Base-by-base conservation (phyloP, 352 stramenopile species). In the Pythium periplocum region DNA sequence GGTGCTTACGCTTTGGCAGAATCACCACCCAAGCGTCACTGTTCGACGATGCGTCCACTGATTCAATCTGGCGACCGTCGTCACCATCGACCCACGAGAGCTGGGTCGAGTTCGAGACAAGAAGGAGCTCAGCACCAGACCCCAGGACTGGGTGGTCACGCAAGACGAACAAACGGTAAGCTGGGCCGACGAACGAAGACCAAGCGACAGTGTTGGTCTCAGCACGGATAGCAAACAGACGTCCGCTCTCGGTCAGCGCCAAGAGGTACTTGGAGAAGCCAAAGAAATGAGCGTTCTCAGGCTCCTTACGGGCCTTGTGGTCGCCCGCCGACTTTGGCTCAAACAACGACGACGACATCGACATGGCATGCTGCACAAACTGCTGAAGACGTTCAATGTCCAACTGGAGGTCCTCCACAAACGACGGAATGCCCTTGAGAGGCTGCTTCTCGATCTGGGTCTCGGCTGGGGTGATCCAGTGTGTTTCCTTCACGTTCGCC, bases 251-350 rank as follows among this genome's bases (percentile, higher is more conserved):
- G 9, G 81, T 93, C 12, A 87, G 59, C 30, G 75, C 62, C 42
- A 93, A 62, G 33, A 90, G 82, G 50, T 84, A 85, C 77, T 93
- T 93, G 34, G 83, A 89, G 52, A 92, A 91, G 3, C 81, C 81
- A 45, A 93, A 91, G 38, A 90, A 73, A 44, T 90, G 83, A 6
- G 83, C 73, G 48, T 90, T 90, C 2, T 51, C 62, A 8, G 75
- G 75, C 45, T 86, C 75, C 55, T 78, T 74, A 40, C 75, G 78
- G 8, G 73, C 63, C 45, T 64, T 67, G 3, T 37, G 51, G 30
- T 68, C 68, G 3, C 64, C 59, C 31, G 5, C 33, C 26, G 5
- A 36, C 44, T 69, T 78, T 10, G 66, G 52, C 4, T 86, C 73
- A 48, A 87, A 80, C 9, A 90, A 48, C 31, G 76, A 62, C 45